These are phyloP conservation scores for Phytophthora quininea DNA, from an alignment of 352 stramenopile species.

Conservation along the genomic window DNA sequence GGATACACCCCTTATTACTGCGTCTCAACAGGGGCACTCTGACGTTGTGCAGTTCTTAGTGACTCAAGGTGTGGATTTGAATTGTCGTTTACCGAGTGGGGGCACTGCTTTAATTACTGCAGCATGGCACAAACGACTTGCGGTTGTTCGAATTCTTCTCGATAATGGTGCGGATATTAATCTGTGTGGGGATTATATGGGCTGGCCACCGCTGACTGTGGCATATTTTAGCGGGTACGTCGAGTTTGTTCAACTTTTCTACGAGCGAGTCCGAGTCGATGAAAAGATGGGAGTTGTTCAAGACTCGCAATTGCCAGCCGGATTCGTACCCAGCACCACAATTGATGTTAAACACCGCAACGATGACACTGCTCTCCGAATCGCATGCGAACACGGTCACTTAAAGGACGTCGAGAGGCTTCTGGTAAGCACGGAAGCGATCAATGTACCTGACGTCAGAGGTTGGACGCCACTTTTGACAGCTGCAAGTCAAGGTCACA, in stretches of 20 bases:
- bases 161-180: slow-evolving; percentile 5
- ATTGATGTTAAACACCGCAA: slow-evolving; percentile 29
- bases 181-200: background rate
- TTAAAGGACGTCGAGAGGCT: slow-evolving; percentile 13
- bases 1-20: slow-evolving; percentile 7
- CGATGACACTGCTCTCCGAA: slow-evolving; percentile 23
- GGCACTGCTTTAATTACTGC: slow-evolving; percentile 7
- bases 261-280: background rate
- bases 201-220: slow-evolving; percentile 1
- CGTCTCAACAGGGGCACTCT: background rate
- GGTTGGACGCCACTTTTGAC: slow-evolving; percentile 2
- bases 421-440: slow-evolving; percentile 13
- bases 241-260: slow-evolving; percentile 3
- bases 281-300: background rate
- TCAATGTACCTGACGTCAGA: slow-evolving; percentile 4
- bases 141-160: slow-evolving; percentile 7
- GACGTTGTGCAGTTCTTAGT: slow-evolving; percentile 4
- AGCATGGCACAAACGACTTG: slow-evolving; percentile 4
- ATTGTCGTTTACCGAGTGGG: slow-evolving; percentile 1
- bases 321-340: background rate
- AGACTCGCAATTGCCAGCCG: background rate
- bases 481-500: background rate
- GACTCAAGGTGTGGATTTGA: background rate
- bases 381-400: slow-evolving; percentile 19
- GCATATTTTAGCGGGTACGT: slow-evolving; percentile 9